phyloP scores from a whole-genome alignment of 768 basidiomycete species.

The Lyophyllum semitale region DNA sequence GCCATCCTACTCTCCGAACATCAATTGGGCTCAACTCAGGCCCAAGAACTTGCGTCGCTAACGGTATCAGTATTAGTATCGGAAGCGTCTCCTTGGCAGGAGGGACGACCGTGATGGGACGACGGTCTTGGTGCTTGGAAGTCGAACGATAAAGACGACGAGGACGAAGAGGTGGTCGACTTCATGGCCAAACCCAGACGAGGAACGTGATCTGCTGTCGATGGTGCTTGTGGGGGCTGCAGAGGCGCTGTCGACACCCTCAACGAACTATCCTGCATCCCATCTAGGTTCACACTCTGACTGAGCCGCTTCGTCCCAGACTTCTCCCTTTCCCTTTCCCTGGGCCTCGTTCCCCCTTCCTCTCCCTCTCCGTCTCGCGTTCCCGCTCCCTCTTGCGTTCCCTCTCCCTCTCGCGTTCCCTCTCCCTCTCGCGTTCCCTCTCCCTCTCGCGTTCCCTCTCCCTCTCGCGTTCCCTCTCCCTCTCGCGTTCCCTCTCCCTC shows the following conservation, averaged over 20 bases:
- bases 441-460: too few relatives aligned
- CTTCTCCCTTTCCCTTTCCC: slow-evolving; percentile 46
- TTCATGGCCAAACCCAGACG: slow-evolving; percentile 7
- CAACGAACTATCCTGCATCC: slow-evolving; percentile 27
- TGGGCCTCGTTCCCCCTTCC: too few relatives aligned
- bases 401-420: too few relatives aligned
- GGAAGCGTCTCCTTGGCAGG: not conserved
- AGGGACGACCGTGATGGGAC: slow-evolving; percentile 5
- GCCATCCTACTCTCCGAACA: slow-evolving; percentile 19
- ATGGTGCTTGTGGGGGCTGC: not conserved
- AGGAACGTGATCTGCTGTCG: not conserved
- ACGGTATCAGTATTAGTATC: too few relatives aligned
- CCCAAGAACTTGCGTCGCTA: too few relatives aligned
- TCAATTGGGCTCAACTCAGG: slow-evolving; percentile 10
- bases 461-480: too few relatives aligned
- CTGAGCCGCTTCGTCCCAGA: slow-evolving; percentile 37
- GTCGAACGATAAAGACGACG: slow-evolving; percentile 26
- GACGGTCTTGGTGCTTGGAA: slow-evolving; percentile 26
- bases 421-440: too few relatives aligned
- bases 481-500: too few relatives aligned
- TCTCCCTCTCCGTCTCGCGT: slow-evolving; percentile 20
- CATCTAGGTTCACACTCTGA: slow-evolving; percentile 37
- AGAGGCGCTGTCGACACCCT: slow-evolving; percentile 15
- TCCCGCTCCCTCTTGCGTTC: slow-evolving; percentile 19
- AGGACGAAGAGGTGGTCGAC: slow-evolving; percentile 15